A percentile compares a stretch with the other conserved stretches of the same genome.
Evolutionary conservation across 2,329 filamentous ascomycete genomes (phyloP).

Genomic region (Epichloe gansuensis): DNA sequence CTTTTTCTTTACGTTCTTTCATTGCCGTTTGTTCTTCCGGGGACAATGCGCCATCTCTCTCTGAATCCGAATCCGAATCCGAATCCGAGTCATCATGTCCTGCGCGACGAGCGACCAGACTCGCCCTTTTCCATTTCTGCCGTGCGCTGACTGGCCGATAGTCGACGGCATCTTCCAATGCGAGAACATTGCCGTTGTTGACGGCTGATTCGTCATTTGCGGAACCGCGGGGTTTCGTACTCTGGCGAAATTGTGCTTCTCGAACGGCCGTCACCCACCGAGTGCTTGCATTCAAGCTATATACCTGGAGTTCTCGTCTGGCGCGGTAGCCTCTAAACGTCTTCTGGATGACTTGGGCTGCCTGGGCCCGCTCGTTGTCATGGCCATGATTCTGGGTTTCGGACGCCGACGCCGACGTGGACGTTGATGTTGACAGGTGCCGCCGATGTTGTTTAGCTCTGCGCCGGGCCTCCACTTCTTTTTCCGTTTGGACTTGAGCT

Average conservation of each 20-base stretch:
- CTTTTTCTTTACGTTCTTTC: constrained; percentile 31
- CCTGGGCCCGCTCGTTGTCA: constrained; percentile 23
- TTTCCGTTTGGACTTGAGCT: constrained; percentile 33
- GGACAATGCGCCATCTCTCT: constrained; percentile 18
- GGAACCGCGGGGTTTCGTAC: constrained; percentile 31
- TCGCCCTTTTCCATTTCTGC: constrained; percentile 64
- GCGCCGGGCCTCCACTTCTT: constrained; percentile 31
- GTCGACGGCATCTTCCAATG: constrained; percentile 9
- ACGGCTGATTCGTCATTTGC: constrained; percentile 6
- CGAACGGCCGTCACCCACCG: constrained; percentile 58
- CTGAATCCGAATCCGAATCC: constrained; percentile 37
- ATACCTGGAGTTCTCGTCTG: constrained; percentile 57
- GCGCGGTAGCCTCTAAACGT: constrained; percentile 68
- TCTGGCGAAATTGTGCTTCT: constrained; percentile 42
- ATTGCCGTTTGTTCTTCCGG: constrained; percentile 26
- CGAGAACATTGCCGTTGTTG: constrained; percentile 5
- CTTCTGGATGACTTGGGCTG: constrained; percentile 50
- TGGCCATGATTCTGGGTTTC: neutral
- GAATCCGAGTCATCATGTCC: constrained; percentile 49
- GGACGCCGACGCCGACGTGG: constrained; percentile 7
- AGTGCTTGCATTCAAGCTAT: constrained; percentile 55
- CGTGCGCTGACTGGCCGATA: constrained; percentile 32
- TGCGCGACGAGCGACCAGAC: constrained; percentile 58
- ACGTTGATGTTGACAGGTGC: constrained; percentile 24
- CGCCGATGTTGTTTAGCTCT: constrained; percentile 23